Base-by-base conservation (phyloP, 495 filamentous ascomycete species). In the Staphylotrichum tortipilum region DNA sequence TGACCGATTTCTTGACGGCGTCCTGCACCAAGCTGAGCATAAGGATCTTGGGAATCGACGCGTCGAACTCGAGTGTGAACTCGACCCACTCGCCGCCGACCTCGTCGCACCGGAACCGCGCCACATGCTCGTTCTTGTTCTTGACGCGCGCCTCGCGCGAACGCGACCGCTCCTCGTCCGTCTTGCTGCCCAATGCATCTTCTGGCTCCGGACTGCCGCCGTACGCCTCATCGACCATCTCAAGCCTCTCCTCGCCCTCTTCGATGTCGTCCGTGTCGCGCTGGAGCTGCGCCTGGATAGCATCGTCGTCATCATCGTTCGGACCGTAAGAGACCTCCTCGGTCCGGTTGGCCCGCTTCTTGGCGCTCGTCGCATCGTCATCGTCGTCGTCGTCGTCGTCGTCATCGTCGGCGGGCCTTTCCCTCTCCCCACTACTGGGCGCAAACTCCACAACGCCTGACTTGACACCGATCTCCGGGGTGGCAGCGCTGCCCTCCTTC, bases 301-400 rank as follows among this genome's bases (percentile, higher is more conserved):
- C 80, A 54, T 89, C 81, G 62, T 98, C 92, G 6, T 87, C 94
- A 26, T 94, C 91, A 58, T 97, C 91, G 26, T 89, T 89, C 7
- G 78, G 89, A 31, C 86, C 94, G 61, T 97, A 98, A 11, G 86
- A 88, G 7, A 90, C 80, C 29, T 82, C 85, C 67, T 95, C 86
- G 38, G 71, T 67, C 39, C 84, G 78, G 63, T 92, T 90, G 14
- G 81, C 78, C 46, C 73, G 77, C 57, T 83, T 78, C 65, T 88
- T 86, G 48, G 82, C 79, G 46, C 81, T 80, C 28, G 92, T 94
- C 39, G 89, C 89, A 63, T 96, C 91, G 50, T 86, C 89, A 47
- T 87, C 86, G 11, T 79, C 86, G 40, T 85, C 88, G 36, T 87
- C 85, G 46, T 84, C 82, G 24, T 80, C 84, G 19, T 79, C 84